Evolutionary conservation across 1,284 basidiomycete genomes (phyloP), one percentile per base, ranked within the genome.

Genomic region (Puccinia triticina): DNA sequence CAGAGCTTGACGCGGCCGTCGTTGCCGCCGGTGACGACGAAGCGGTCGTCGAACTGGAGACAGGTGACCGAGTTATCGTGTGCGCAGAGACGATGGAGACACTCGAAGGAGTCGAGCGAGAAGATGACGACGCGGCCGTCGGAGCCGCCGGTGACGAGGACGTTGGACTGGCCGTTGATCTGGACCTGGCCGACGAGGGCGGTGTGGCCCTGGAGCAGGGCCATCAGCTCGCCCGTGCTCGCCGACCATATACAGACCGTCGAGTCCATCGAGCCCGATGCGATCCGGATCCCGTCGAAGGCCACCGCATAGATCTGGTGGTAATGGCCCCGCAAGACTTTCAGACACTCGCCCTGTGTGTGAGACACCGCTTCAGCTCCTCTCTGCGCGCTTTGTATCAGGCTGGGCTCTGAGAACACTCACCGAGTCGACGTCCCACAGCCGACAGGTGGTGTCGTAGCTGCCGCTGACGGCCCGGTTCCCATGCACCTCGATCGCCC

Each of bases 121-220:
- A 95, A 98, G 46, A 94, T 92, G 86, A 98, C 94, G 55, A 98
- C 93, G 0, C 94, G 91, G 0, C 96, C 96, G 86, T 98, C 96
- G 0, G 95, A 95, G 26, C 94, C 95, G 71, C 95, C 96, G 0
- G 95, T 97, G 64, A 93, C 92, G 80, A 98, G 91, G 40, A 92
- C 88, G 84, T 89, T 89, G 37, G 86, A 85, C 79, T 90, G 90
- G 2, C 91, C 91, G 23, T 84, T 83, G 72, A 99, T 90, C 87
- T 97, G 95, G 34, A 98, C 89, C 86, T 96, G 94, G 84, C 95
- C 96, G 12, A 99, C 95, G 76, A 98, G 92, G 2, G 94, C 93
- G 0, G 95, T 96, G 87, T 98, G 96, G 1, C 94, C 96, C 87
- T 95, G 94, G 0, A 98, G 90, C 14, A 96, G 90, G 4, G 95